Evolutionary conservation across 2,329 filamentous ascomycete species (phyloP).

Genomic region (Helotiales sp.): DNA sequence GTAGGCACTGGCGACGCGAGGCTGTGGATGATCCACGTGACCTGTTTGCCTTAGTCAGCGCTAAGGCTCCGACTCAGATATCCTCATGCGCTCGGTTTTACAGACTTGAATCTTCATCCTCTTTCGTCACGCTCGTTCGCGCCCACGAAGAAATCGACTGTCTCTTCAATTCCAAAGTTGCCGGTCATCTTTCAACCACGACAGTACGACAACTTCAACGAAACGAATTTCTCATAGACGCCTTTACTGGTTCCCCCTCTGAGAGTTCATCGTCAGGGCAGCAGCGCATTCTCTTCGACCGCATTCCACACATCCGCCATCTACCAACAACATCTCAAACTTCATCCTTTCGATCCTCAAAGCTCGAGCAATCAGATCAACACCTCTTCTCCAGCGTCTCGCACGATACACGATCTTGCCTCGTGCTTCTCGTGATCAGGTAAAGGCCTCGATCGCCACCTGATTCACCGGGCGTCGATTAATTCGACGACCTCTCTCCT

Average conservation of each 20-base stretch:
- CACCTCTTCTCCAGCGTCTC: background rate
- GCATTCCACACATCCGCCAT: slow-evolving; percentile 9
- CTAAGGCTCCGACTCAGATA: background rate
- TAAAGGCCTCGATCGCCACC: slow-evolving; percentile 4
- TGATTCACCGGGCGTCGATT: slow-evolving; percentile 19
- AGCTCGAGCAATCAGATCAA: background rate
- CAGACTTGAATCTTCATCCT: slow-evolving; percentile 23
- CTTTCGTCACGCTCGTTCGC: slow-evolving; percentile 30
- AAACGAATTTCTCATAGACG: slow-evolving; percentile 47
- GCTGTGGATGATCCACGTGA: too few species aligned
- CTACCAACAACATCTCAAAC: background rate
- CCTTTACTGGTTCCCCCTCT: slow-evolving; percentile 58
- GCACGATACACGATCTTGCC: background rate
- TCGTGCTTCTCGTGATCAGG: background rate
- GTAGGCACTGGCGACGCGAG: too few species aligned
- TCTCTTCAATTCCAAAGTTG: slow-evolving; percentile 38
- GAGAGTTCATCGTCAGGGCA: slow-evolving; percentile 37
- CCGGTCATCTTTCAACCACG: slow-evolving; percentile 37
- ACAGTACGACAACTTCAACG: slow-evolving; percentile 37
- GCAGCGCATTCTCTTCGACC: slow-evolving; percentile 23
- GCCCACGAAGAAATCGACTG: slow-evolving; percentile 34
- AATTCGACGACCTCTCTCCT: slow-evolving; percentile 18
- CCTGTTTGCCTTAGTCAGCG: background rate
- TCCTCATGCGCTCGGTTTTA: slow-evolving; percentile 12
- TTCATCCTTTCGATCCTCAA: background rate